Conservation (phyloP, 2,329 filamentous ascomycete genomes). For the Ceratocystis ficicola region DNA sequence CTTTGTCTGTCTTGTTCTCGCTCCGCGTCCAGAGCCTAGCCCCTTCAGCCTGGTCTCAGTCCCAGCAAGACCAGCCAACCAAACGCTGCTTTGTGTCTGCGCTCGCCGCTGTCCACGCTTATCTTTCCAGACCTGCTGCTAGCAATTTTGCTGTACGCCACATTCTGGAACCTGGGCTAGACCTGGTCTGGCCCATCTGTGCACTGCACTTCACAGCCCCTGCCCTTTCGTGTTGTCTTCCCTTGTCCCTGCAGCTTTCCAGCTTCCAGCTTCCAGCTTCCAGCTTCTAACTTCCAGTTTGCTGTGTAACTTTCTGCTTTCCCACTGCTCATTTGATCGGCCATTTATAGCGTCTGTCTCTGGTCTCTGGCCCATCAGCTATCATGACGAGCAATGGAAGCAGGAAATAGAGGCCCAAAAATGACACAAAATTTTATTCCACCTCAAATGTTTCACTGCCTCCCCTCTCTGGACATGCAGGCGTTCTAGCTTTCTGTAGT, state of each 20-base stretch:
- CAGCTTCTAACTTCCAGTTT: too few species aligned
- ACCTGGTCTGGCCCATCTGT: constrained; percentile 1
- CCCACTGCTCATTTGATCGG: too few species aligned
- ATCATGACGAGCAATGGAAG: too few species aligned
- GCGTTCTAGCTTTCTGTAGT: neutral
- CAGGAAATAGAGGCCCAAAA: too few species aligned
- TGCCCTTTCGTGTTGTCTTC: neutral
- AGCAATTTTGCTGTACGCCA: neutral
- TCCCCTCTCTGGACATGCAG: neutral
- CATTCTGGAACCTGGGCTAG: constrained; percentile 9
- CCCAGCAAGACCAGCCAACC: neutral
- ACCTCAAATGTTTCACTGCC: too few species aligned
- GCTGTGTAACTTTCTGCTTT: too few species aligned
- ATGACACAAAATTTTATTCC: too few species aligned
- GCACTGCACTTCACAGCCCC: neutral
- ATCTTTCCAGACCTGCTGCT: neutral
- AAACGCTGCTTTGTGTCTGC: neutral
- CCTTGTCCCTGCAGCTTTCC: constrained; percentile 8
- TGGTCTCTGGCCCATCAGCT: too few species aligned
- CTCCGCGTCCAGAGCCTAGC: neutral
- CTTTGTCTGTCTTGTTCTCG: neutral
- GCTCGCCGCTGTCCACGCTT: neutral
- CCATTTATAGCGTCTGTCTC: too few species aligned
- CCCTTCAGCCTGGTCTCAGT: too few species aligned
- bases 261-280: neutral